Base-by-base conservation (phyloP, 345 rosid species). In the Camelina laxa region DNA sequence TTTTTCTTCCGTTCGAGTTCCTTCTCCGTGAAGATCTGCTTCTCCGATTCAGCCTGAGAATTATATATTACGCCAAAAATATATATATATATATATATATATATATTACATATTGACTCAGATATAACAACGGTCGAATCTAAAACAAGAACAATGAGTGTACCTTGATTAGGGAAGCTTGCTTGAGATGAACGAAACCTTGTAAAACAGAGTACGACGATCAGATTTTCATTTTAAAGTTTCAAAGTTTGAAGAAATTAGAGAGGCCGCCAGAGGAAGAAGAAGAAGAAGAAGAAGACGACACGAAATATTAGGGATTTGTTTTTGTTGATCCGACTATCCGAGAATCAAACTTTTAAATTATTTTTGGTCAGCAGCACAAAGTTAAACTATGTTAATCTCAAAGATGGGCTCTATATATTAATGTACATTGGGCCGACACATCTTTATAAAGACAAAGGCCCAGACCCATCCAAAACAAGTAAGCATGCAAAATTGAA, bases 1-100 rank as follows among this genome's bases (percentile, higher is more conserved):
- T 84, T 91, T 84, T 87, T 86, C 86, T 88, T 87, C 41, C 91
- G 82, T 78, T 90, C 90, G 9, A 83, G 83, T 20, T 90, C 90
- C 67, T 88, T 86, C 4, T 74, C 85, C 3, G 85, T 85, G 51
- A 68, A 80, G 0, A 65, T 74, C 78, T 79, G 82, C 61, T 75
- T 74, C 64, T 83, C 91, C 31, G 82, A 65, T 49, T 60, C 77
- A 38, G 82, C 73, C 87, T 83, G 84, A 45, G 36, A 58, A 78
- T 27, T 4, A 27, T 27, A 27, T 27, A 33, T 12, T 66, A 14
- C n/a, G 15, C 13, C 19, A 62, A n/a, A 14, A 15, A 9, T n/a
- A n/a, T n/a, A n/a, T n/a, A n/a, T n/a, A n/a, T n/a, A n/a, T n/a
- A n/a, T n/a, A n/a, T n/a, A n/a, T n/a, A n/a, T n/a, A 22, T 6